Base-by-base conservation (phyloP, 495 filamentous ascomycete species). In the Cairneyella variabilis region DNA sequence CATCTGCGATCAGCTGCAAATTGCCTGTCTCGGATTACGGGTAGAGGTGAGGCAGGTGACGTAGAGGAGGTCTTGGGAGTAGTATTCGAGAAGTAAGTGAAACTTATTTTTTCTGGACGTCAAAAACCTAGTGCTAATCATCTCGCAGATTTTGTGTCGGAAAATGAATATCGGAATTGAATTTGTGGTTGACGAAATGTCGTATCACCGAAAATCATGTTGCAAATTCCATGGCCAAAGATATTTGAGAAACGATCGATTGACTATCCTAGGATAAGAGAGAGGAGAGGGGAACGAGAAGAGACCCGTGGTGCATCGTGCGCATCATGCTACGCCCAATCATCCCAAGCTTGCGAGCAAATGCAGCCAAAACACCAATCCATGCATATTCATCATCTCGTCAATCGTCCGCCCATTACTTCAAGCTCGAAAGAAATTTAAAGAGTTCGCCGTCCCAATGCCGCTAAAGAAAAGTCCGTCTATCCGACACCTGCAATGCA, bases 11-110 rank as follows among this genome's bases (percentile, higher is more conserved):
- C 78, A 41, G 91, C 92, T 12, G 95, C 91, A 2, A 83, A 84
- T 27, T 79, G 79, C 48, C 72, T 99, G 10, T 86, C 89, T 2
- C 82, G 83, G 58, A 95, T 97, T 54, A 97, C 90, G 3, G 93
- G 93, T 1, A 83, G 82, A 51, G 93, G 91, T 2, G 88, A 89
- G 53, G 79, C 78, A 37, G 91, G 90, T 1, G 93, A 99, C 76
- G 89, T 99, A 26, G 92, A 99, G 68, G 93, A 97, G 62, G 90
- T 97, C 2, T 70, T 99, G 53, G 95, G 95, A 1, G 92, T 97
- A 34, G 91, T 99, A 1, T 97, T 99, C 71, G 92, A 99, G 68
- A 97, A 95, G 87, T 76, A 89, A 87, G 87, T 87, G 85, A 45
- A 86, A 42, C 26, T 34, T 45, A 4, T 14, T 53, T 18, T 43